phyloP scores from a whole-genome alignment of 1,284 basidiomycete species.

The Cutaneotrichosporon spelunceum region DNA sequence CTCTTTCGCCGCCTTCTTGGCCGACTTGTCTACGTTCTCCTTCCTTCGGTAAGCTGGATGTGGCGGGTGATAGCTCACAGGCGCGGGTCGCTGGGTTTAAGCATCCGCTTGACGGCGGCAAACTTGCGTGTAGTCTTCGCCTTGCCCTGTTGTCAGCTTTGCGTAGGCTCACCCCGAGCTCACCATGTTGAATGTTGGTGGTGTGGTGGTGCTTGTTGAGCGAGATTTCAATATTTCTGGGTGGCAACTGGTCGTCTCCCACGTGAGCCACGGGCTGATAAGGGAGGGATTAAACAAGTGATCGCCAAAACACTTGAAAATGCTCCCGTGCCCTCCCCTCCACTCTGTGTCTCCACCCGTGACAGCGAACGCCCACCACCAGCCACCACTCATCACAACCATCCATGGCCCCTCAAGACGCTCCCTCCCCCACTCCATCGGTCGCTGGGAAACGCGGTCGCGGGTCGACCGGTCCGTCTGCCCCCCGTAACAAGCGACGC shows the following conservation, averaged over 20 bases:
- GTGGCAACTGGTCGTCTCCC: slow-evolving; percentile 5
- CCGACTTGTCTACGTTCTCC: slow-evolving; percentile 54
- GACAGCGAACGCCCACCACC: not conserved
- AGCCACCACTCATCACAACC: slow-evolving; percentile 11
- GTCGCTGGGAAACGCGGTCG: slow-evolving; percentile 26
- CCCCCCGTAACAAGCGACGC: slow-evolving; percentile 34
- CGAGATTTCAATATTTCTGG: slow-evolving; percentile 13
- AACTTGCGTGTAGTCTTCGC: slow-evolving; percentile 94
- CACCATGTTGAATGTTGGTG: slow-evolving; percentile 5
- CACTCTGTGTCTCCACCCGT: slow-evolving; percentile 15
- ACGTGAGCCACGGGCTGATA: too few relatives aligned
- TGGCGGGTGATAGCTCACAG: slow-evolving; percentile 60
- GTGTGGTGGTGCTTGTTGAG: not conserved
- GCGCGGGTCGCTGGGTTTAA: slow-evolving; percentile 91
- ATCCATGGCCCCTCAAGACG: slow-evolving; percentile 24
- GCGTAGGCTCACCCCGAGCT: not conserved
- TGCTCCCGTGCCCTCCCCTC: slow-evolving; percentile 14
- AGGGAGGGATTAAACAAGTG: too few relatives aligned
- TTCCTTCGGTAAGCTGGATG: slow-evolving; percentile 46
- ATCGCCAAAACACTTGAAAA: not conserved
- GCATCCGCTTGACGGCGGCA: slow-evolving; percentile 87
- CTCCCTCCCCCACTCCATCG: slow-evolving; percentile 25
- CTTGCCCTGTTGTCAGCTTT: slow-evolving; percentile 64
- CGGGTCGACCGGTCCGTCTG: slow-evolving; percentile 6
- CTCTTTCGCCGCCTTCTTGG: slow-evolving; percentile 54